Base-by-base conservation (phyloP, 306 rosid species). In the Herpetospermum pedunculosum region DNA sequence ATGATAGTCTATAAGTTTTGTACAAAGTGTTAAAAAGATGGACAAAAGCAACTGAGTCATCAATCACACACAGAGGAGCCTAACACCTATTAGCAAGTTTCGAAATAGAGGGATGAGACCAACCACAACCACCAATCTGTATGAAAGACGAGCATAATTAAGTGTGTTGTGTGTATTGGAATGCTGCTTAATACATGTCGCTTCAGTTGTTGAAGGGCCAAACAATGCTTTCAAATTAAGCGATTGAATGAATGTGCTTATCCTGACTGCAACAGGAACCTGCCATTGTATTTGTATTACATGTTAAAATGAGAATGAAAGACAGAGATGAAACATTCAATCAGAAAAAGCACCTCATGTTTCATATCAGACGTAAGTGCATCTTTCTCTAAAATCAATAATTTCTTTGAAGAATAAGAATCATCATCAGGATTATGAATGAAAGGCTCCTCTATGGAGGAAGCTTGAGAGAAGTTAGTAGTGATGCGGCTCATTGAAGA, bases 161-260 rank as follows among this genome's bases (percentile, higher is more conserved):
- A 34, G 29, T n/a, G 7, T 4, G 55, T 15, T 47, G n/a, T n/a
- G n/a, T n/a, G n/a, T n/a, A n/a, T n/a, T 34, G 28, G 47, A 37
- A 3, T 63, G 70, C n/a, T n/a, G n/a, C 8, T 21, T 64, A 64
- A 16, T n/a, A n/a, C n/a, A 60, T 88, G 88, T 96, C 81, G 96
- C 91, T 74, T 92, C 98, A 75, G 71, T 59, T 54, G 91, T 85
- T 83, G 98, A 78, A 19, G 98, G 98, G n/a, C 96, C 84, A 64
- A 92, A 85, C 62, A 88, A 2, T 32, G 91, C 78, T 83, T 84
- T 80, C 74, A 86, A 76, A 79, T 83, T 90, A 38, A 88, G 75
- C 72, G 78, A 81, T 62, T 41, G 8, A 40, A 76, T 5, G 23
- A 68, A 68, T 23, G 54, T 23, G 12, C 53, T 81, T n/a, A 87